phyloP scores from a whole-genome alignment of 2,329 filamentous ascomycete species.

The Aspergillus floridensis region DNA sequence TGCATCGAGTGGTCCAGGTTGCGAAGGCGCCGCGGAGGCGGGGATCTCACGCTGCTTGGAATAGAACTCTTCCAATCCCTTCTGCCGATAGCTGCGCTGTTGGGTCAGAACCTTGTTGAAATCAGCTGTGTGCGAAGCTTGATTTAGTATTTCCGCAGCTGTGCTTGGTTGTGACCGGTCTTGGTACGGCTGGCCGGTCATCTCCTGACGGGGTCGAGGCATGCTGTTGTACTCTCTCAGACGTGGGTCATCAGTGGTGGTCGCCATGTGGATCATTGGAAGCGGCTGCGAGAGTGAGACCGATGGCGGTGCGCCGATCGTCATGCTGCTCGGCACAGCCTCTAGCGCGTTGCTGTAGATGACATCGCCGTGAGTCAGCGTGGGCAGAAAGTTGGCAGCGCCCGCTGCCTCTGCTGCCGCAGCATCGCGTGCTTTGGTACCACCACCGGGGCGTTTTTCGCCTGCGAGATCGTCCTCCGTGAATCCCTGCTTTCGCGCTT shows the following conservation, averaged over 20 bases:
- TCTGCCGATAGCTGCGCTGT: slow-evolving; percentile 72
- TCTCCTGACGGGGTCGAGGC: slow-evolving; percentile 82
- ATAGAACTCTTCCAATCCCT: slow-evolving; percentile 81
- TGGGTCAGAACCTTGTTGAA: slow-evolving; percentile 82
- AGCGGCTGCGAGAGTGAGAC: slow-evolving; percentile 66
- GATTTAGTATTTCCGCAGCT: slow-evolving; percentile 74
- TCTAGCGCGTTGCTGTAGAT: slow-evolving; percentile 79
- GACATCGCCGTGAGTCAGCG: slow-evolving; percentile 76
- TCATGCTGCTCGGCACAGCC: slow-evolving; percentile 65
- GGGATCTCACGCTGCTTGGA: slow-evolving; percentile 77
- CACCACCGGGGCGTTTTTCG: slow-evolving; percentile 92
- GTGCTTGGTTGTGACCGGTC: slow-evolving; percentile 77
- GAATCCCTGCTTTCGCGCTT: slow-evolving; percentile 95
- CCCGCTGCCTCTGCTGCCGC: slow-evolving; percentile 66
- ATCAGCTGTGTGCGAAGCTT: slow-evolving; percentile 84
- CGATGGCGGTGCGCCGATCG: slow-evolving; percentile 63
- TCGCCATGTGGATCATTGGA: slow-evolving; percentile 78
- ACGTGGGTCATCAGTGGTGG: slow-evolving; percentile 73
- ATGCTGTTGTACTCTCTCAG: slow-evolving; percentile 80
- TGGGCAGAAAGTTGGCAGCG: slow-evolving; percentile 57
- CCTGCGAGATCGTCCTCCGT: slow-evolving; percentile 94
- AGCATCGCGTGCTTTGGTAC: slow-evolving; percentile 81
- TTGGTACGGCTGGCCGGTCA: slow-evolving; percentile 81
- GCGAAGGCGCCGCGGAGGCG: slow-evolving; percentile 41
- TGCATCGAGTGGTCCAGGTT: slow-evolving; percentile 31